Base-by-base conservation (phyloP, 1,139 yeast species). In the Yamadazyma jaroonii region DNA sequence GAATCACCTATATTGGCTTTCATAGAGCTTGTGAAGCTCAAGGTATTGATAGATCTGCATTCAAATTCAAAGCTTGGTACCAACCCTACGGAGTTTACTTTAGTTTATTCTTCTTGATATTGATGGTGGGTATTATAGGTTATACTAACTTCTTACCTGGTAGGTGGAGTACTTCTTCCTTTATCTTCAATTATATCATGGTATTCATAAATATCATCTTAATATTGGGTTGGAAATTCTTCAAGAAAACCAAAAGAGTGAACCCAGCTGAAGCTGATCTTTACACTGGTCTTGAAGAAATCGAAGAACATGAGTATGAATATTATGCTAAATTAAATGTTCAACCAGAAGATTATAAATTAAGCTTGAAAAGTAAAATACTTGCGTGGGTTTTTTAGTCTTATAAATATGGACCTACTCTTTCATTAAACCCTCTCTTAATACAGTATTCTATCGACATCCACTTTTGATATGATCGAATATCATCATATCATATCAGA, bases 71-170 rank as follows among this genome's bases (percentile, higher is more conserved):
- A 50, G 79, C 90, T 2, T 86, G 87, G 10, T 71, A 81, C 34
- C 95, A 86, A 53, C 95, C 95, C 0, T 84, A 72, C 50, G 58
- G 78, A 17, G 89, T 94, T 0, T 74, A 76, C 31, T 64, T 78
- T 48, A 58, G 64, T 10, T 43, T 61, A 1, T 44, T 53, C 31
- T 56, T 59, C 40, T 46, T 62, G 32, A 55, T 58, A 54, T 37
- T 60, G 17, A 54, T 67, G 52, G 56, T 65, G 12, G 68, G 64
- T 32, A 61, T 64, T 26, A 49, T 65, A 34, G 74, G 74, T 12
- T 62, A 61, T 44, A 57, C 59, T 2, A 61, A 57, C 5, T 64
- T 68, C 48, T 37, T 64, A 40, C 72, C 72, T 5, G 59, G 42
- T 11, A 29, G 9, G 2, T 41, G 56, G 59, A 44, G 56, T 11